Base-by-base conservation (phyloP, 2,329 filamentous ascomycete genomes). In the Pleomassaria siparia region DNA sequence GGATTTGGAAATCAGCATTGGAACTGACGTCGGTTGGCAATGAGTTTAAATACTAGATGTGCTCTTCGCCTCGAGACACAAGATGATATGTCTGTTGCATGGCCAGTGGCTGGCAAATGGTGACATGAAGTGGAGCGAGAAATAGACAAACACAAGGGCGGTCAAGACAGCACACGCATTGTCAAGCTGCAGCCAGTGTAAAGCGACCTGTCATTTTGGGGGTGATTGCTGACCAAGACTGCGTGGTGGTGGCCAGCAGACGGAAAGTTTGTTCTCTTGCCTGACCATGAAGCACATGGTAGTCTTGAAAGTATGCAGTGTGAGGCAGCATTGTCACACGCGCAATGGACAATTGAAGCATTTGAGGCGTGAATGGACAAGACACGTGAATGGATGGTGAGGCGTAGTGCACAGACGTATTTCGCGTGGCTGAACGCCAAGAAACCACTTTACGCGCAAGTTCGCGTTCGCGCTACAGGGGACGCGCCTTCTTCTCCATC, bases 401-500 rank as follows among this genome's bases (percentile, higher is more conserved):
- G 29, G 21, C 22, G 35, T 24, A 13, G 8, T 16, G 26, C 20
- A 12, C 7, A 15, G 28, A 13, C 3, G 7, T 4, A 7, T n/a
- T 15, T 21, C 32, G 40, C 20, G 40, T 33, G 29, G 41, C 30
- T 26, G 30, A 16, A 3, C 5, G 33, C 44, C 36, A 47, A 28
- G 48, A 40, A 18, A 47, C 40, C 54, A 57, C 56, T 58, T 50
- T 51, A 58, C 54, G 56, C 56, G 47, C 49, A 51, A 35, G 39
- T 52, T 40, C 55, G 22, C 45, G 47, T 47, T 36, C 45, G 46
- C 47, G 44, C 49, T 28, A 16, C 26, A 53, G 50, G 50, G 49
- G 53, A 29, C 50, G 44, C 43, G 43, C 51, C 54, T 54, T 25
- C 58, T 59, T 54, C 54, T 54, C 12, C 45, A 47, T 46, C 55